These are phyloP conservation scores for Ophiostoma fasciatum DNA, from an alignment of 2,329 filamentous ascomycete species.

Conservation along the genomic window DNA sequence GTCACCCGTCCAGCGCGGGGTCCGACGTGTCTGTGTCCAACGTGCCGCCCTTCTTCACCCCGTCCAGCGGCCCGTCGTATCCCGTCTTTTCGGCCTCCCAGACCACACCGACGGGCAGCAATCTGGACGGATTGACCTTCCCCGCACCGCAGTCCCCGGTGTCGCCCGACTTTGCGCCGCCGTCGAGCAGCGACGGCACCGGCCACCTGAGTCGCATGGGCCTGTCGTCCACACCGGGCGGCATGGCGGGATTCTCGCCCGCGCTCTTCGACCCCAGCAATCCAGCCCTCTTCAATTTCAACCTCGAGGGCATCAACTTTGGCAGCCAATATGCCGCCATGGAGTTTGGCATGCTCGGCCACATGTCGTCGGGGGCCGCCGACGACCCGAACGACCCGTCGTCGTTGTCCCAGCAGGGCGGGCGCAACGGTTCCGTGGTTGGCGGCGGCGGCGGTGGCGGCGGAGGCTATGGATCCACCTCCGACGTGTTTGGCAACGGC, in stretches of 20 bases:
- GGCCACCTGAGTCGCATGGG: constrained; percentile 30
- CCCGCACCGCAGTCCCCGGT: constrained; percentile 57
- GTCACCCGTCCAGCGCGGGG: constrained; percentile 30
- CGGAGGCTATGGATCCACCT: no score
- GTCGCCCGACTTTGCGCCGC: constrained; percentile 53
- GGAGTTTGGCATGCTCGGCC: constrained; percentile 90
- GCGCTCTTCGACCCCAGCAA: constrained; percentile 80
- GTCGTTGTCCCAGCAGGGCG: constrained; percentile 25
- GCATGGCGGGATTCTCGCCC: constrained; percentile 35
- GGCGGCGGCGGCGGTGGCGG: no score
- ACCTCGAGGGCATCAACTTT: constrained; percentile 86
- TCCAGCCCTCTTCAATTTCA: constrained; percentile 87
- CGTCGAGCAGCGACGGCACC: constrained; percentile 25
- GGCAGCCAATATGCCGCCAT: constrained; percentile 91
- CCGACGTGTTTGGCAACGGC: constrained; percentile 35
- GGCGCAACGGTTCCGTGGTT: constrained; percentile 14
- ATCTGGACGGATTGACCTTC: no score
- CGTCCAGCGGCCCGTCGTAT: constrained; percentile 30
- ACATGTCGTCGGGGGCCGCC: constrained; percentile 86
- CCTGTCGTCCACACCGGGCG: constrained; percentile 34
- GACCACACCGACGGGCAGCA: constrained; percentile 27
- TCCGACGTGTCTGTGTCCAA: constrained; percentile 29
- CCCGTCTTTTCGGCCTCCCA: constrained; percentile 36
- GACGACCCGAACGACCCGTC: constrained; percentile 59
- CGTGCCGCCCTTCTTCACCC: constrained; percentile 29